Base-by-base conservation (phyloP, 2,329 filamentous ascomycete genomes). In the Ophiosphaerella herpotricha region DNA sequence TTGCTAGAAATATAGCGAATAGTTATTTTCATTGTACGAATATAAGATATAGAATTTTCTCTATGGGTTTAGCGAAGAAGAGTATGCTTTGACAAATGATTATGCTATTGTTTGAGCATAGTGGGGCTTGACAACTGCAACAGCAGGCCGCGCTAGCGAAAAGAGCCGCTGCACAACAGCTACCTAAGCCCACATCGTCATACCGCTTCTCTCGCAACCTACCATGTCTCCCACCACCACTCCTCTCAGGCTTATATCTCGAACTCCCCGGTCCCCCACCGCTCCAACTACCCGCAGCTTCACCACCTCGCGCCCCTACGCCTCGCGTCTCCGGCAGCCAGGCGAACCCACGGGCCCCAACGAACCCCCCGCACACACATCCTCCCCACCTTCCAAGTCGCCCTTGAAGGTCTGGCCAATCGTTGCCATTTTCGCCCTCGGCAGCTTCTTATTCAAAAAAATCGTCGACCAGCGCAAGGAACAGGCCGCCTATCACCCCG, bases 381-480 rank as follows among this genome's bases (percentile, higher is more conserved):
- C 55, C 35, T 53, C 70, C 48, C 57, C 76, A 18, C 61, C 52
- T 34, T 68, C 76, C 45, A 78, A 72, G 55, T 74, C 63, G 24
- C 70, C 70, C 23, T 64, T 75, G 50, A 73, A 71, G 51, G 64
- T 75, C 60, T 75, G 72, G 71, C 77, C 78, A 21, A 73, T 80
- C 39, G 56, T 79, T 50, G 66, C 70, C 61, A 80, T 80, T 64
- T 78, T 80, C 66, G 71, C 61, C 46, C 55, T 72, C 31, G 78
- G 78, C 54, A 76, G 72, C 39, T 73, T 72, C 44, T 64, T 76
- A 45, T 80, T 80, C 70, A 76, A 75, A 61, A 70, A 70, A 55
- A 72, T 80, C 40, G 72, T 76, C 34, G 77, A 79, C 52, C 68
- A 75, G 53, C 67, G 78, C 38, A 71, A 74, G 54, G 77, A 74